These are phyloP conservation scores for Salix suchowensis DNA, from an alignment of 345 rosid genomes.

Conservation along the genomic window DNA sequence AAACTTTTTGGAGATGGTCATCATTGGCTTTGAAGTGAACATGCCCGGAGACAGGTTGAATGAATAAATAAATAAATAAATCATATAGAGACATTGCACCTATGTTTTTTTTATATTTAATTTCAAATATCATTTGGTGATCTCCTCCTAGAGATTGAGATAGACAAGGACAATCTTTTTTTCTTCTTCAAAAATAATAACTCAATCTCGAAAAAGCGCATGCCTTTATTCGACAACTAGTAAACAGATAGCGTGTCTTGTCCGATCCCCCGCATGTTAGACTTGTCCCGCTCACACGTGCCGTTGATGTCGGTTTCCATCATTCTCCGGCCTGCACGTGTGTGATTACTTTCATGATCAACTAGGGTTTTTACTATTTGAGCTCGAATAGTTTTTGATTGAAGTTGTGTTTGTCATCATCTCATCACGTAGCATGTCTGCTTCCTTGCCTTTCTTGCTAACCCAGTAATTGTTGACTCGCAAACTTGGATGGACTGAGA, in stretches of 20 bases:
- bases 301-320: background rate
- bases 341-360: no score
- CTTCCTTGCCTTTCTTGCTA: background rate
- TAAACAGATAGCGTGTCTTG: background rate
- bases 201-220: slow-evolving; percentile 4
- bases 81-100: no score
- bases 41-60: background rate
- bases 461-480: background rate
- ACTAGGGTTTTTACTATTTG: no score
- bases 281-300: background rate
- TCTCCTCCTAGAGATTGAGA: background rate
- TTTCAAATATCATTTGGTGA: no score
- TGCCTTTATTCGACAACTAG: slow-evolving; percentile 10
- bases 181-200: background rate
- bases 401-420: background rate
- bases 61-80: no score
- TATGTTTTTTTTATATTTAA: background rate
- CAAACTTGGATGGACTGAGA: background rate
- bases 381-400: background rate
- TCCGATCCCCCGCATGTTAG: slow-evolving; percentile 1
- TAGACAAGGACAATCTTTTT: background rate
- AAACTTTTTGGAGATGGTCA: background rate
- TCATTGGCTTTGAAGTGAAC: background rate
- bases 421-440: background rate
- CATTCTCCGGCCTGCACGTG: background rate